These are phyloP conservation scores for Diplodia scrobiculata DNA, from an alignment of 2,329 filamentous ascomycete genomes.

Conservation along the genomic window DNA sequence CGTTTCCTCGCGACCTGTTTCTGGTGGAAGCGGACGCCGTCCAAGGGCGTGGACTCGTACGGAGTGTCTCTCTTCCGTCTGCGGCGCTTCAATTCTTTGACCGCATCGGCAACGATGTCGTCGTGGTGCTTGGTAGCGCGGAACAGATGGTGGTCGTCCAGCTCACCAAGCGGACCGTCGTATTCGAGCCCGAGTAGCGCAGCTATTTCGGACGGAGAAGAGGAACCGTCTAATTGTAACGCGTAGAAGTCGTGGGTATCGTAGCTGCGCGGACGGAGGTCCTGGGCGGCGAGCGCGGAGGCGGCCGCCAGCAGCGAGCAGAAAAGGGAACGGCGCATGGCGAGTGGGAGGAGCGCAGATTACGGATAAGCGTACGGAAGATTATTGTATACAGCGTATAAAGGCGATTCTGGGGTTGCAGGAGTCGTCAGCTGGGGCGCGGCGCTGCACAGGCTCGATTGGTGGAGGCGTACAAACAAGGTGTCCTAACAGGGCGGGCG, in stretches of 20 bases:
- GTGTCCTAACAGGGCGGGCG: neutral
- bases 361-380: neutral
- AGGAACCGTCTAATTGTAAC: constrained; percentile 71
- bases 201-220: constrained; percentile 70
- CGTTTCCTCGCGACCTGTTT: constrained; percentile 70
- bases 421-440: constrained; percentile 4
- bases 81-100: constrained; percentile 58
- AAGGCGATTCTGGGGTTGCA: constrained; percentile 11
- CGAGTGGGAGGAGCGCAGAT: constrained; percentile 10
- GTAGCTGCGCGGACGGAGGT: constrained; percentile 66
- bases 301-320: constrained; percentile 43
- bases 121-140: constrained; percentile 64
- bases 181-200: constrained; percentile 72
- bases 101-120: constrained; percentile 55
- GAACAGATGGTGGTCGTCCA: constrained; percentile 84
- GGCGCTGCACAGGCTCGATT: neutral
- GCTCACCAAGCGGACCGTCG: constrained; percentile 76
- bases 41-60: constrained; percentile 61
- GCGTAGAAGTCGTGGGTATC: constrained; percentile 89
- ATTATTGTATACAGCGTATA: constrained; percentile 1
- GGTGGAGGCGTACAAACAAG: constrained; percentile 18
- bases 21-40: constrained; percentile 74
- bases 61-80: constrained; percentile 62
- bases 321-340: constrained; percentile 53
- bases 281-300: constrained; percentile 39